Evolutionary conservation across 257 asterid genomes (phyloP).

Genomic region (Voacanga thouarsii): DNA sequence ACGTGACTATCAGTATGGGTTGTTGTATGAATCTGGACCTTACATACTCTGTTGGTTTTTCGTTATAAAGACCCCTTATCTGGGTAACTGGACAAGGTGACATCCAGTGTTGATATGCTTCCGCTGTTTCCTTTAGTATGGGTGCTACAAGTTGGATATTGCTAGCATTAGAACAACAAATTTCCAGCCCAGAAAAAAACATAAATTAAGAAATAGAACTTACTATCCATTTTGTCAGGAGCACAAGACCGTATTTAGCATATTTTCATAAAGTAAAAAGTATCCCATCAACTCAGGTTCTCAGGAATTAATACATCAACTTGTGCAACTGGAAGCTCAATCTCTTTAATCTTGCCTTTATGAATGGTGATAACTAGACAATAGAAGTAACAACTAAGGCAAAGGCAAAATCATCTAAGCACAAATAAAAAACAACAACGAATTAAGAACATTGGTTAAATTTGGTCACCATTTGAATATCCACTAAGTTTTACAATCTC

Average conservation of each 20-base stretch:
- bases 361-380: slow-evolving; percentile 76
- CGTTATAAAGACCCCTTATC: too few species aligned
- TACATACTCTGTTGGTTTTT: too few species aligned
- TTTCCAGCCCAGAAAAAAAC: neutral
- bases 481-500: slow-evolving; percentile 77
- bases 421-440: slow-evolving; percentile 7
- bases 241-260: slow-evolving; percentile 90
- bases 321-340: slow-evolving; percentile 89
- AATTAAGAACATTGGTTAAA: slow-evolving; percentile 5
- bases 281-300: slow-evolving; percentile 99
- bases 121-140: too few species aligned
- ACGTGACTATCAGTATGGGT: too few species aligned
- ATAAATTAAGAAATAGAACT: slow-evolving; percentile 23
- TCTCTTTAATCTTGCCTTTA: slow-evolving; percentile 92
- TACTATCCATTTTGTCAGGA: slow-evolving; percentile 94
- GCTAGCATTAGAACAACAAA: neutral
- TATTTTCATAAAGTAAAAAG: slow-evolving; percentile 84
- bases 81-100: too few species aligned
- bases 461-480: slow-evolving; percentile 59
- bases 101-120: too few species aligned
- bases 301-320: slow-evolving; percentile 93
- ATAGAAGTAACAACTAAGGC: slow-evolving; percentile 8
- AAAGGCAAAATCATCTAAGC: slow-evolving; percentile 10
- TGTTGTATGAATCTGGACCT: too few species aligned
- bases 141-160: too few species aligned